These are phyloP conservation scores for Chaetomium olivaceum DNA, from an alignment of 2,329 filamentous ascomycete genomes.

Conservation along the genomic window DNA sequence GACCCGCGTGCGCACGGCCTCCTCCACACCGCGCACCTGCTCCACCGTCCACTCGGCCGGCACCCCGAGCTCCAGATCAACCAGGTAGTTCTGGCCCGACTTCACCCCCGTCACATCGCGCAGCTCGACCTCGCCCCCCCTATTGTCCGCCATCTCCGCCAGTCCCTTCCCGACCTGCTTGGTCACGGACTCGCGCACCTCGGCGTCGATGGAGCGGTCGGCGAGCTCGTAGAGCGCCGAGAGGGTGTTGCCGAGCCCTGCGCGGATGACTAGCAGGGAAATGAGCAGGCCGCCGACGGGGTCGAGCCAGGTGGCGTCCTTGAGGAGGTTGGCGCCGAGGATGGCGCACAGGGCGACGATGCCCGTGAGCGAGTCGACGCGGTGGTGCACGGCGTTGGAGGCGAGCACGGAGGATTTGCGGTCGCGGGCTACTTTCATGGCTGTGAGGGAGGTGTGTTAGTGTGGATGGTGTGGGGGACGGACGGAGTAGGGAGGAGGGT, in stretches of 20 bases:
- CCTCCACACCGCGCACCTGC: constrained; percentile 69
- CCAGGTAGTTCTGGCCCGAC: constrained; percentile 92
- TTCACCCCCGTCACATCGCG: constrained; percentile 86
- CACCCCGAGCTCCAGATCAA: constrained; percentile 84
- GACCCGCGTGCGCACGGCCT: constrained; percentile 68
- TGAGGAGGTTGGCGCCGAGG: constrained; percentile 81
- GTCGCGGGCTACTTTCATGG: constrained; percentile 92
- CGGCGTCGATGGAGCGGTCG: constrained; percentile 85
- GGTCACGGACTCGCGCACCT: constrained; percentile 72
- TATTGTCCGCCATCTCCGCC: constrained; percentile 38
- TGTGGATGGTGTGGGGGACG: neutral
- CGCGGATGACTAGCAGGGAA: constrained; percentile 88
- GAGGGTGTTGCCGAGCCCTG: constrained; percentile 82
- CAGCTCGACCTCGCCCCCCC: constrained; percentile 62
- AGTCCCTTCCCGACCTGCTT: constrained; percentile 65
- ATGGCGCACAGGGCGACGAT: constrained; percentile 91
- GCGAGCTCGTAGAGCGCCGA: constrained; percentile 82
- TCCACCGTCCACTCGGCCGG: constrained; percentile 75
- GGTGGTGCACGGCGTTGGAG: constrained; percentile 94
- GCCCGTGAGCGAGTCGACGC: constrained; percentile 91
- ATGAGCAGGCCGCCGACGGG: constrained; percentile 91
- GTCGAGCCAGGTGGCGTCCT: constrained; percentile 88
- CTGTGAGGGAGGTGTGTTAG: constrained; percentile 45
- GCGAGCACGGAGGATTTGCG: constrained; percentile 94
- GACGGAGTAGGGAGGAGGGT: too few species aligned